Base-by-base conservation (phyloP, 164 flowering plant species). In the Piper betle region DNA sequence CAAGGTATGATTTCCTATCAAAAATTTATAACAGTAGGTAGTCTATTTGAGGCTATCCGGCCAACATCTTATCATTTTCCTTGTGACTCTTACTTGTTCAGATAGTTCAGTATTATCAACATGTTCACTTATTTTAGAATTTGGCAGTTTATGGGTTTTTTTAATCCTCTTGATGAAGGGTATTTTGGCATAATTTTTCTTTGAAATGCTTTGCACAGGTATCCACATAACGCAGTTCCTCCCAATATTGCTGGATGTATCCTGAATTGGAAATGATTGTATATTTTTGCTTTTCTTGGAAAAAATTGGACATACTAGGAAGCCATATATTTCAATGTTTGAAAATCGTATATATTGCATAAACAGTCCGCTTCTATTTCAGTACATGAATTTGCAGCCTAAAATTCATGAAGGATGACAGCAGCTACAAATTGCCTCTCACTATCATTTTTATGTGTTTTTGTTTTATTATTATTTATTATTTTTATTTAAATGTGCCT, bases 1-100 rank as follows among this genome's bases (percentile, higher is more conserved):
- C 95, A 52, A 52, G 80, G 98, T 89, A 77, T 46, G 10, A 15
- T 46, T 46, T 12, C 50, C 10, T 46, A 12, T 46, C 50, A 1
- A 25, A 25, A 25, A 25, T 25, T 25, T 25, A 25, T 25, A 25
- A 25, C 33, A 25, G 33, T 25, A 25, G 33, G 33, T 25, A 25
- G 57, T 55, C 17, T 25, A 55, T 33, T 25, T 25, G 39, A n/a
- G 33, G 11, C 39, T 33, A 25, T 25, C 2, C 2, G 2, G 33
- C 2, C 33, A 25, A 68, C 64, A 37, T 16, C 19, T 43, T 18
- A 8, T 19, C 11, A 37, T 55, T 38, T 25, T 25, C 25, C 15
- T 25, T 25, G 39, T 13, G 33, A 33, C 39, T 33, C 55, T 53
- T 53, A 25, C 18, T 61, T 4, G 56, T 52, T 12, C n/a, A 10